A percentile compares a stretch with the other conserved stretches of the same genome.
phyloP scores from a whole-genome alignment of 2,329 filamentous ascomycete genomes.

The Basipetospora chlamydospora region DNA sequence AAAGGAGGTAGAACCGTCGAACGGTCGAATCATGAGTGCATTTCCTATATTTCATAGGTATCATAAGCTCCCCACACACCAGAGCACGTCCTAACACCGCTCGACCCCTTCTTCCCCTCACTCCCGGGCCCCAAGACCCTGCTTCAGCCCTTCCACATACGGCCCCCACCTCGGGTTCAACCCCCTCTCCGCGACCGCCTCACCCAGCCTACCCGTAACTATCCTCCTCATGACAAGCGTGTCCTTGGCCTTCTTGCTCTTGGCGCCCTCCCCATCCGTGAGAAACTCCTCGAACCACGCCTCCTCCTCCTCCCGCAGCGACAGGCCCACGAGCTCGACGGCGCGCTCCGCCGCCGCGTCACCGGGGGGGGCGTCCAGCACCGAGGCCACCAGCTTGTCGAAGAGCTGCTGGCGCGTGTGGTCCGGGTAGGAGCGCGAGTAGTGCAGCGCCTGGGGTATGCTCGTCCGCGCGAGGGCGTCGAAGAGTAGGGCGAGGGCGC shows the following conservation, averaged over 20 bases:
- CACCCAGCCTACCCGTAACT: constrained; percentile 45
- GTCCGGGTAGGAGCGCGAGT: constrained; percentile 50
- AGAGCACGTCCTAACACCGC: neutral
- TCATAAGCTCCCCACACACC: too few species aligned
- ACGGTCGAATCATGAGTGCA: too few species aligned
- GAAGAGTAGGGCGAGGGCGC: constrained; percentile 53
- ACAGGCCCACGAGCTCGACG: constrained; percentile 57
- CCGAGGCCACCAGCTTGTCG: constrained; percentile 45
- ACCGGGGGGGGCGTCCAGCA: constrained; percentile 28
- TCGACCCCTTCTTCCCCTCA: neutral
- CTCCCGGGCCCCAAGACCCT: constrained; percentile 17
- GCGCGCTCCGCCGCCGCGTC: constrained; percentile 38
- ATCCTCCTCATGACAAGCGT: constrained; percentile 62
- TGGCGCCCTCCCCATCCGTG: constrained; percentile 49
- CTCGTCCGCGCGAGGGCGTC: constrained; percentile 51
- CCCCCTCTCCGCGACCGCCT: constrained; percentile 28
- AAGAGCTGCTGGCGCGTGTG: constrained; percentile 50
- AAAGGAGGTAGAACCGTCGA: too few species aligned
- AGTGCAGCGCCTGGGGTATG: constrained; percentile 60
- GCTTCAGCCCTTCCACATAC: constrained; percentile 36
- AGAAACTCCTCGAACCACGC: constrained; percentile 59
- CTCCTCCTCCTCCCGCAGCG: constrained; percentile 58
- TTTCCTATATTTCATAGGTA: too few species aligned
- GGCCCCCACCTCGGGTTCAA: constrained; percentile 31
- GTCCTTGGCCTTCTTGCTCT: constrained; percentile 51